Conservation (phyloP, 164 flowering plant species). For the Akebia trifoliata region DNA sequence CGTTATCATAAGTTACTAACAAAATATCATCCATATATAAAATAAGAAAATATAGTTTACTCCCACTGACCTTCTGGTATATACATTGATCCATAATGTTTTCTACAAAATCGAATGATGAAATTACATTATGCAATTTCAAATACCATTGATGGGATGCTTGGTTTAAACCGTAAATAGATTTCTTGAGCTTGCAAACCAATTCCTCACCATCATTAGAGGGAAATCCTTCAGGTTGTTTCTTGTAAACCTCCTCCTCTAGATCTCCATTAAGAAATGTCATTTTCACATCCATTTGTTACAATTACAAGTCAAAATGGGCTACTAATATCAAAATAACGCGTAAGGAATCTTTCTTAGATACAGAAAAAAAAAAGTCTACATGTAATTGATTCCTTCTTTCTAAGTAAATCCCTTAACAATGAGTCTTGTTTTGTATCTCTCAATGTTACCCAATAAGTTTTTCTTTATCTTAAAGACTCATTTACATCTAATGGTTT, state of each 20-base stretch:
- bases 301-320: constrained; percentile 15
- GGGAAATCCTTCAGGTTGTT: not conserved
- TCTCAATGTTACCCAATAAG: constrained; percentile 16
- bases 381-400: constrained; percentile 17
- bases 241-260: not conserved
- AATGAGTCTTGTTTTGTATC: constrained; percentile 7
- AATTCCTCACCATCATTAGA: constrained; percentile 8
- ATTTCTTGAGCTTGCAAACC: constrained; percentile 22
- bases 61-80: constrained; percentile 20
- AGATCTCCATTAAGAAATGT: constrained; percentile 1
- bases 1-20: constrained; percentile 15
- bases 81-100: constrained; percentile 21
- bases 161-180: constrained; percentile 19
- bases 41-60: constrained; percentile 14
- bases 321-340: constrained; percentile 10
- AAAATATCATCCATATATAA: too few species aligned
- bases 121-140: constrained; percentile 17
- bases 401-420: constrained; percentile 5
- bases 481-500: constrained; percentile 12
- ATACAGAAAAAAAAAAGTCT: constrained; percentile 20
- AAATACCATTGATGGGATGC: constrained; percentile 26
- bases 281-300: constrained; percentile 17
- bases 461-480: constrained; percentile 1
- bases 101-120: constrained; percentile 18
- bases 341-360: constrained; percentile 5